Conservation (phyloP, 305 asterid species). For the Fraxinus albicans region DNA sequence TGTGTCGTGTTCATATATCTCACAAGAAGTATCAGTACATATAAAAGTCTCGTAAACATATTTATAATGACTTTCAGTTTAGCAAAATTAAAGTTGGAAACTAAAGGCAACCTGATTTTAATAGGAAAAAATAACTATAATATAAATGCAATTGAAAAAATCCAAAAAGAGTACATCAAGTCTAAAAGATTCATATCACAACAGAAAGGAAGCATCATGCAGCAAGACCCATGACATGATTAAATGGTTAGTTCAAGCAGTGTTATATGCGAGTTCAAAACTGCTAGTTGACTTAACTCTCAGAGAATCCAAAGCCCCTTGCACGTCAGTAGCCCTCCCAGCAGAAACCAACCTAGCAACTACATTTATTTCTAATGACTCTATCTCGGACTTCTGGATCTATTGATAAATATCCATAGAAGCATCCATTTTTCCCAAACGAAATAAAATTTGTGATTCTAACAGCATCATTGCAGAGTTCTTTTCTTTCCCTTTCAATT, state of each 20-base stretch:
- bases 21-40: background rate
- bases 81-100: background rate
- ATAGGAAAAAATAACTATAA: background rate
- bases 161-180: background rate
- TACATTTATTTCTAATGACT: constrained; percentile 64
- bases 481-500: constrained; percentile 60
- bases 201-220: background rate
- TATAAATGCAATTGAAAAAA: background rate
- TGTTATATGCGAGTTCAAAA: constrained; percentile 83
- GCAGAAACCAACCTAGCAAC: constrained; percentile 85
- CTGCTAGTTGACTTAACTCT: constrained; percentile 79
- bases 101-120: constrained; percentile 1
- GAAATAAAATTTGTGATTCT: constrained; percentile 77
- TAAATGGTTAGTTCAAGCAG: no score
- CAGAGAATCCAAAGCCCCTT: constrained; percentile 62
- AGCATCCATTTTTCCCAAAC: constrained; percentile 71
- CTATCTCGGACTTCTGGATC: constrained; percentile 75
- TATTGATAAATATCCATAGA: constrained; percentile 61
- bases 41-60: background rate
- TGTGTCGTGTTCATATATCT: background rate
- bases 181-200: background rate
- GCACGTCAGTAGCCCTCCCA: constrained; percentile 85
- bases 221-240: no score
- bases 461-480: constrained; percentile 55
- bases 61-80: no score